Conservation (phyloP, 129 eudicot genomes). For the Centrapalus pauciflorus region DNA sequence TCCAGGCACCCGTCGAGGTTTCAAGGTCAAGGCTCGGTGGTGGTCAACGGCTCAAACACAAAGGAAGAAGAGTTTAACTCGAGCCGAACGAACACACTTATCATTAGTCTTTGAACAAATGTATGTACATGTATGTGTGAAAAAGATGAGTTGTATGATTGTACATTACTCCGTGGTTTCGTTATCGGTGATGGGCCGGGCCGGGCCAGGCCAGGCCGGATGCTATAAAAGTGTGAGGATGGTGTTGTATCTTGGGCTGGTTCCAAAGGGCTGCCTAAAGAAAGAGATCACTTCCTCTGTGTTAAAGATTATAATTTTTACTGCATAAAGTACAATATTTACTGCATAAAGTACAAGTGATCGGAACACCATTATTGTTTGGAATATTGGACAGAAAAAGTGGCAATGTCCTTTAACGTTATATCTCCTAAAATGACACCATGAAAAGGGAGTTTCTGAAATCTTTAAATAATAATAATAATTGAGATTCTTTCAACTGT, state of each 20-base stretch:
- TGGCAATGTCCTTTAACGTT: not conserved
- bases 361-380: not conserved
- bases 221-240: not conserved
- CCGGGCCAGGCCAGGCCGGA: not conserved
- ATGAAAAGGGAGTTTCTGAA: conserved; percentile 15
- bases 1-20: conserved; percentile 48
- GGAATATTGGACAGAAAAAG: not conserved
- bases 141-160: conserved; percentile 1
- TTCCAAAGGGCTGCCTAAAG: conserved; percentile 19
- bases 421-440: conserved; percentile 8
- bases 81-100: not conserved
- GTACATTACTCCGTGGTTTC: not conserved
- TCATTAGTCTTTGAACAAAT: not conserved
- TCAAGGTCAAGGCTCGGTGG: conserved; percentile 31
- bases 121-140: not conserved
- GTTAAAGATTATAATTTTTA: conserved; percentile 7
- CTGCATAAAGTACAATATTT: conserved; percentile 8
- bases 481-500: conserved; percentile 23
- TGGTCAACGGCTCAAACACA: conserved; percentile 30
- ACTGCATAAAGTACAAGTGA: not conserved
- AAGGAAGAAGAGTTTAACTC: conserved; percentile 34
- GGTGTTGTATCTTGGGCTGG: conserved; percentile 6
- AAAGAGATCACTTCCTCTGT: conserved; percentile 19
- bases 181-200: not conserved
- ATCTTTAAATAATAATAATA: conserved; percentile 17